These are phyloP conservation scores for Alternaria arbusti DNA, from an alignment of 2,329 filamentous ascomycete genomes.

Conservation along the genomic window DNA sequence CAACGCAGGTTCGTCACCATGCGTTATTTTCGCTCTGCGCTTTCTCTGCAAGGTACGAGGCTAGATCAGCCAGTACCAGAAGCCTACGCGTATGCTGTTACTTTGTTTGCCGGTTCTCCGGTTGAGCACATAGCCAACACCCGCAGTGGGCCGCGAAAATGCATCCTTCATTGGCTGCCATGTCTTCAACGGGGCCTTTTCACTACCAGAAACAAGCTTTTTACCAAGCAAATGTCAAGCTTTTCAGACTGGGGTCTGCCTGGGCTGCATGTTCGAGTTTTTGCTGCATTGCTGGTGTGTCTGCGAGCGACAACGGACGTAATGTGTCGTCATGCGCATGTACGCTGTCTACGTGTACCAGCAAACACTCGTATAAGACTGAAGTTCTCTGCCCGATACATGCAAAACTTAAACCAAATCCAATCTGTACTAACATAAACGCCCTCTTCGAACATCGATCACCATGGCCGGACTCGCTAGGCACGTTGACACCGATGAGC, in stretches of 20 bases:
- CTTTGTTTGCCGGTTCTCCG: not conserved
- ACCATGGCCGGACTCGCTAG: conserved; percentile 58
- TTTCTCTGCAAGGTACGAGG: conserved; percentile 1
- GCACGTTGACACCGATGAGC: conserved; percentile 60
- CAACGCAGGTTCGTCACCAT: not conserved
- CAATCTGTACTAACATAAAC: not conserved
- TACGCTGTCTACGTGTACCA: conserved; percentile 6
- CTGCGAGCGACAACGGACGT: conserved; percentile 2
- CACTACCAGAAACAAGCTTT: conserved; percentile 35
- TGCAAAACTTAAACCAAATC: not conserved
- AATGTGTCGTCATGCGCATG: conserved; percentile 19
- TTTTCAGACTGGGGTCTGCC: conserved; percentile 13
- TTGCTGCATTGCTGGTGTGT: not conserved
- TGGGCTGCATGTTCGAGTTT: not conserved
- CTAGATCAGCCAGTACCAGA: not conserved
- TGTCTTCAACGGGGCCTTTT: not conserved
- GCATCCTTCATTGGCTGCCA: not conserved
- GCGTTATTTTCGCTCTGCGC: not conserved
- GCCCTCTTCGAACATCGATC: not conserved
- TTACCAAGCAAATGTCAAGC: conserved; percentile 37
- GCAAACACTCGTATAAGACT: not conserved
- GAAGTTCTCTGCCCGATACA: not conserved
- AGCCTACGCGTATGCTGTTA: not conserved
- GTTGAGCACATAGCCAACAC: not conserved
- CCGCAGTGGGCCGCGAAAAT: not conserved